Base-by-base conservation (phyloP, 2,329 filamentous ascomycete species). In the Talaromyces sp. region DNA sequence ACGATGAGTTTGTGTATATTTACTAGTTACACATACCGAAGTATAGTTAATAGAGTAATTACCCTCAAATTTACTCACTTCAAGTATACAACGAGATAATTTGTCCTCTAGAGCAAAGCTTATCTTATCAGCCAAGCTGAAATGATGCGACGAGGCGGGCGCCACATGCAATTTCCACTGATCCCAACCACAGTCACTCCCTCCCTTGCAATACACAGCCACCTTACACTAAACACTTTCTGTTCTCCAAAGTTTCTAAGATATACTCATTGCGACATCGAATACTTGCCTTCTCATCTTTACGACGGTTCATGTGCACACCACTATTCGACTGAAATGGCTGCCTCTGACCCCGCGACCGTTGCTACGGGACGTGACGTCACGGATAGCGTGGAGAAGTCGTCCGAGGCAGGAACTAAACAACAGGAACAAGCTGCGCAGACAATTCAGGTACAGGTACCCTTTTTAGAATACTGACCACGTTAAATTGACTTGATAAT, bases 1-100 rank as follows among this genome's bases (percentile, higher is more conserved):
- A 90, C 69, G 87, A 90, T 65, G 87, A 90, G 70, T 90, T 90
- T 76, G 82, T 88, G 16, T 89, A 86, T 74, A 82, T 87, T 56
- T 87, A 87, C 69, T 87, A 67, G 58, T 60, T 16, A 9, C 2
- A 5, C 16, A 9, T 7, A 5, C 16, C 8, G 22, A 27, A 31
- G 5, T 31, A 31, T 31, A 31, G 27, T 31, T 31, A 3, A 6
- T 31, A 31, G 27, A 31, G 27, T 31, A 5, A 7, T 31, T 6
- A 31, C 27, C 27, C 27, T 31, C 27, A 1, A 31, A 31, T 31
- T 2, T 31, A 31, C 4, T 6, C 27, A 31, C 7, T 31, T 6
- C 27, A 31, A 31, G 27, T 31, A 31, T 31, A 3, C 27, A 31
- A 31, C 27, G 27, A 31, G 27, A 31, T 31, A 31, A 6, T 31